A percentile compares a stretch with the other conserved stretches of the same genome.
These are phyloP conservation scores for Trichoderma asperelloides DNA, from an alignment of 495 filamentous ascomycete genomes.

Conservation along the genomic window DNA sequence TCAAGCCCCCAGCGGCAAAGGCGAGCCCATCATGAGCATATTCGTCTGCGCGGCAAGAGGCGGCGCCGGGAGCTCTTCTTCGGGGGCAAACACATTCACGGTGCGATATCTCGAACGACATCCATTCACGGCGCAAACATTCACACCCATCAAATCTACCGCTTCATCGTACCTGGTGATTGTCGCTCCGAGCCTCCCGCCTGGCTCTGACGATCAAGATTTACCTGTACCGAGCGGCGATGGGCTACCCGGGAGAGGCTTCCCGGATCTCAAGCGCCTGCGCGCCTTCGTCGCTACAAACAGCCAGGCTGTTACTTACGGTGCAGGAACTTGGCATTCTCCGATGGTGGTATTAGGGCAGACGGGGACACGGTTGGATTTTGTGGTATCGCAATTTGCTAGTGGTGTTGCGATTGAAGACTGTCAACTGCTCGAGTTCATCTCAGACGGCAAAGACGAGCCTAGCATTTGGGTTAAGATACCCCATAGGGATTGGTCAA, in stretches of 20 bases:
- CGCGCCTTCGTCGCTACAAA: slow-evolving; percentile 74
- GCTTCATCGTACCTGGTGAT: slow-evolving; percentile 67
- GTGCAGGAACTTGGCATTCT: slow-evolving; percentile 89
- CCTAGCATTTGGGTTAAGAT: slow-evolving; percentile 4
- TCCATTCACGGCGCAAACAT: slow-evolving; percentile 88
- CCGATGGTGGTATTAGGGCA: slow-evolving; percentile 85
- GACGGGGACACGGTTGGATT: slow-evolving; percentile 53
- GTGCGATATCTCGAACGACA: slow-evolving; percentile 82
- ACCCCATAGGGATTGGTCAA: neutral
- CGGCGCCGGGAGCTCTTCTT: slow-evolving; percentile 14
- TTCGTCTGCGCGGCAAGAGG: slow-evolving; percentile 74
- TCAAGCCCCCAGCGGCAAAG: slow-evolving; percentile 51
- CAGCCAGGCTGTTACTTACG: slow-evolving; percentile 84
- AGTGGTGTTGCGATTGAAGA: slow-evolving; percentile 82
- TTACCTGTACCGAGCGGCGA: slow-evolving; percentile 24
- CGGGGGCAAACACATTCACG: slow-evolving; percentile 36
- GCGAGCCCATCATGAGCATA: slow-evolving; percentile 66
- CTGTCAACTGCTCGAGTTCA: slow-evolving; percentile 71
- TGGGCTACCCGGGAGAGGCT: slow-evolving; percentile 44
- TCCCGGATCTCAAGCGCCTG: slow-evolving; percentile 63
- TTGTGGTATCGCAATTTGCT: slow-evolving; percentile 80
- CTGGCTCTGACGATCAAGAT: slow-evolving; percentile 26
- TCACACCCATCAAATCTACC: slow-evolving; percentile 63
- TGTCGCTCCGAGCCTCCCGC: slow-evolving; percentile 65
- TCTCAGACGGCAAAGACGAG: slow-evolving; percentile 23